These are phyloP conservation scores for Tricholoma terreum DNA, from an alignment of 768 basidiomycete genomes.

Conservation along the genomic window DNA sequence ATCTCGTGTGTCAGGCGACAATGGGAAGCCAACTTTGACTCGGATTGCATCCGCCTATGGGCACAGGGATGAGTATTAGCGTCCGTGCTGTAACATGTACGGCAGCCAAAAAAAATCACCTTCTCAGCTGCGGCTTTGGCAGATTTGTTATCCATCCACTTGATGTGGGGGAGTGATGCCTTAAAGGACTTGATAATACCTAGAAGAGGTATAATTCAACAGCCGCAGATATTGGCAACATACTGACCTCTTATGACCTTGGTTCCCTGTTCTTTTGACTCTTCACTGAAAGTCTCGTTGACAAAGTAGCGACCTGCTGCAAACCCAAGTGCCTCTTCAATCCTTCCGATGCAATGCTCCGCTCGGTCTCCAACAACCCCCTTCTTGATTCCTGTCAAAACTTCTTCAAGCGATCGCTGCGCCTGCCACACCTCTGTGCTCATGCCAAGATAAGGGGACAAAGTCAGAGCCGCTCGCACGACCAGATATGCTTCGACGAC, in stretches of 20 bases:
- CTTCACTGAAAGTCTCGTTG: constrained; percentile 72
- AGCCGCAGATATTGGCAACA: constrained; percentile 1
- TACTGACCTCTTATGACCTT: constrained; percentile 72
- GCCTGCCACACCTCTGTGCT: constrained; percentile 79
- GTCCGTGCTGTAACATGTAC: not conserved
- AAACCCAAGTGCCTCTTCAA: constrained; percentile 80
- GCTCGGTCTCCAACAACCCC: constrained; percentile 81
- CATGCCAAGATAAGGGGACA: constrained; percentile 70
- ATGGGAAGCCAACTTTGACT: constrained; percentile 91
- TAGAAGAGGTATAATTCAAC: constrained; percentile 24
- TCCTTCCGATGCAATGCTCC: constrained; percentile 74
- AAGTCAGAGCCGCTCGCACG: constrained; percentile 63
- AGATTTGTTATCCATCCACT: constrained; percentile 91
- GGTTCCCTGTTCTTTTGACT: constrained; percentile 78
- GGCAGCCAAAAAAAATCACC: constrained; percentile 35
- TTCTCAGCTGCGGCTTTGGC: constrained; percentile 82
- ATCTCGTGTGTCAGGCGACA: constrained; percentile 77
- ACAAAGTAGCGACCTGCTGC: constrained; percentile 89
- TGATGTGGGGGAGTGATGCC: constrained; percentile 62
- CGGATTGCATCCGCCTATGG: constrained; percentile 72
- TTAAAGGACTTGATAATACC: constrained; percentile 86
- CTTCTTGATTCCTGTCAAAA: constrained; percentile 79
- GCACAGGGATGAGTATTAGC: constrained; percentile 7
- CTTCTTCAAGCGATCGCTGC: constrained; percentile 64
- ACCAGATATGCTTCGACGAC: constrained; percentile 87